A percentile compares a stretch with the other conserved stretches of the same genome.
Evolutionary conservation across 2,329 filamentous ascomycete species (phyloP).

Genomic region (Colletotrichum limetticola): DNA sequence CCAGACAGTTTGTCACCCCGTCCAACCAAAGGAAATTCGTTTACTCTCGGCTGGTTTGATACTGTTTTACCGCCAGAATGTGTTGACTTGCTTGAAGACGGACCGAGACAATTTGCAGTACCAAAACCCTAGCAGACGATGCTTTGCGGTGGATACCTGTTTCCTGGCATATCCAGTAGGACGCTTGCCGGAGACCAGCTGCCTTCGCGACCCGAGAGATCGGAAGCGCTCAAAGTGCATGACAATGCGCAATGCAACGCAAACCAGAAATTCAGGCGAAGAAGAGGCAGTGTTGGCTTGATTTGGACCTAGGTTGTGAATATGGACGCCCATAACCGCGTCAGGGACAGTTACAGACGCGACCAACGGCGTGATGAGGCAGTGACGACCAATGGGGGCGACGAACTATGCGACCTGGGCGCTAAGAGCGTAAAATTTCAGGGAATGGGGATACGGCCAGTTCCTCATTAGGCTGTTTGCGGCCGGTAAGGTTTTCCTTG

Average conservation of each 20-base stretch:
- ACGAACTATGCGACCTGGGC: conserved; percentile 30
- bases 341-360: conserved; percentile 25
- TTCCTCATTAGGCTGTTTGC: conserved; percentile 13
- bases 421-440: conserved; percentile 23
- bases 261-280: background rate
- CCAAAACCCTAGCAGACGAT: background rate
- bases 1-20: background rate
- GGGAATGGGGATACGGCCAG: background rate
- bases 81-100: background rate
- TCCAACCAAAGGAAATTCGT: background rate
- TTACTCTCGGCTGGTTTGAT: conserved; percentile 6
- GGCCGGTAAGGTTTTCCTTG: background rate
- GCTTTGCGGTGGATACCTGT: conserved; percentile 8
- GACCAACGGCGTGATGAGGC: conserved; percentile 19
- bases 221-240: conserved; percentile 46
- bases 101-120: background rate
- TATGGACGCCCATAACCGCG: conserved; percentile 23
- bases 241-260: conserved; percentile 30
- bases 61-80: conserved; percentile 10
- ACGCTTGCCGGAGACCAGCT: background rate
- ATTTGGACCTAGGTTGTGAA: background rate
- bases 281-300: conserved; percentile 11
- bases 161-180: conserved; percentile 3
- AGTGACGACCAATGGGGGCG: conserved; percentile 30
- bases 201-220: conserved; percentile 39